Conservation (phyloP, 768 basidiomycete species). For the Phlebiopsis flavidoalba region DNA sequence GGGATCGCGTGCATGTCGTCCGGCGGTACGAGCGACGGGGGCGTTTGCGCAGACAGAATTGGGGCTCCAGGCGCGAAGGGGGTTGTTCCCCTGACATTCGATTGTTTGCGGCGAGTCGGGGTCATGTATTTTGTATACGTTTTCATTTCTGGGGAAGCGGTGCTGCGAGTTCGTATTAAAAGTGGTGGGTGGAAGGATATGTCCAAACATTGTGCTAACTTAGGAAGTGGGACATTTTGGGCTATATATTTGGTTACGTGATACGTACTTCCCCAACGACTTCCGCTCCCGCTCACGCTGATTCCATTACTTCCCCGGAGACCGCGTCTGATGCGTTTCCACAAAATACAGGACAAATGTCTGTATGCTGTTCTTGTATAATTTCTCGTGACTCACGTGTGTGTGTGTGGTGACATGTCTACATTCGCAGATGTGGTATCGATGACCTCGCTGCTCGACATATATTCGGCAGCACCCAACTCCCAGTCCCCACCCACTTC, state of each 20-base stretch:
- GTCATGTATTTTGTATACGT: conserved; percentile 42
- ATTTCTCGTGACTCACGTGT: background rate
- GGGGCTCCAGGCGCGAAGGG: conserved; percentile 30
- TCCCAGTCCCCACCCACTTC: no score
- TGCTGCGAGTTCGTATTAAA: conserved; percentile 38
- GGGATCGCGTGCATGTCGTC: conserved; percentile 50
- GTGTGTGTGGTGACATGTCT: background rate
- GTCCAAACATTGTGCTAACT: background rate
- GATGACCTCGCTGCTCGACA: background rate
- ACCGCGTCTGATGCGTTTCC: background rate
- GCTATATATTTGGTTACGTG: background rate
- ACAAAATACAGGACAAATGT: background rate
- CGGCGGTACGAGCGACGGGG: conserved; percentile 69
- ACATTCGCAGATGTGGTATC: background rate
- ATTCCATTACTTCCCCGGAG: background rate
- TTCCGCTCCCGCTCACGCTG: background rate
- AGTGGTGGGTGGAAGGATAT: background rate
- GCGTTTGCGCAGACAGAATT: conserved; percentile 55
- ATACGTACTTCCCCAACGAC: background rate
- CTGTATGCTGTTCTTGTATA: background rate
- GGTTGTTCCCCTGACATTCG: conserved; percentile 69
- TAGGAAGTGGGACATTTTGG: background rate
- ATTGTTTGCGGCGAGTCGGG: conserved; percentile 52
- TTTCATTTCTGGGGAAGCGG: conserved; percentile 45
- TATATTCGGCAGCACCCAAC: background rate